These are phyloP conservation scores for Phytophthora macrochlamydospora DNA, from an alignment of 352 stramenopile species.

Conservation along the genomic window DNA sequence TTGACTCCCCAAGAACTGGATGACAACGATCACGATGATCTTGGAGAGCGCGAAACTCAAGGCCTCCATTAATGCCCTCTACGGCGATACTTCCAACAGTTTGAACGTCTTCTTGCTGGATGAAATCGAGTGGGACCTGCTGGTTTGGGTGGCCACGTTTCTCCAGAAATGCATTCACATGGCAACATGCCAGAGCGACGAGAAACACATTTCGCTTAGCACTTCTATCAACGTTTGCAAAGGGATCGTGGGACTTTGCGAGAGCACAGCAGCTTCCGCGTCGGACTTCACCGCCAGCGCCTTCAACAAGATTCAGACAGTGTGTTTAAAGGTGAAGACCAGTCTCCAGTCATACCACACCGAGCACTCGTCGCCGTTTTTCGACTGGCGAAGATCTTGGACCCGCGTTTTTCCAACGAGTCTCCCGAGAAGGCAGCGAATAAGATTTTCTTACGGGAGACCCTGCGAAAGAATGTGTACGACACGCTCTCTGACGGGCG, in stretches of 20 bases:
- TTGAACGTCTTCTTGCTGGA: slow-evolving; percentile 81
- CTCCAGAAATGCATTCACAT: slow-evolving; percentile 82
- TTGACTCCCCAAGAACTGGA: slow-evolving; percentile 78
- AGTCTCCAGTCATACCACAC: slow-evolving; percentile 75
- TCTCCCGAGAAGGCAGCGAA: slow-evolving; percentile 77
- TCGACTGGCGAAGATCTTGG: slow-evolving; percentile 73
- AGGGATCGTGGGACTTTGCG: slow-evolving; percentile 74
- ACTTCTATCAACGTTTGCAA: slow-evolving; percentile 85
- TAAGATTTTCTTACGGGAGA: slow-evolving; percentile 78
- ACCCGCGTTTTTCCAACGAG: slow-evolving; percentile 82
- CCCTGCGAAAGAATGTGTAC: slow-evolving; percentile 76
- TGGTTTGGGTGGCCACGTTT: slow-evolving; percentile 75
- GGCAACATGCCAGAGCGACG: slow-evolving; percentile 76
- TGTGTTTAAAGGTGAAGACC: slow-evolving; percentile 77
- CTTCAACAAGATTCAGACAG: slow-evolving; percentile 70
- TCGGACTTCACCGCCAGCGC: slow-evolving; percentile 61
- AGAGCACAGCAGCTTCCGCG: slow-evolving; percentile 65
- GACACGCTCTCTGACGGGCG: slow-evolving; percentile 60
- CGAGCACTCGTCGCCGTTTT: slow-evolving; percentile 77
- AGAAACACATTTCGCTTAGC: slow-evolving; percentile 81
- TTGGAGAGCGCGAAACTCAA: slow-evolving; percentile 79
- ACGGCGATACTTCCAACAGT: slow-evolving; percentile 63
- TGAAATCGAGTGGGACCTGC: slow-evolving; percentile 81
- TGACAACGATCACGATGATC: slow-evolving; percentile 76
- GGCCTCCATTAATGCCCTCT: slow-evolving; percentile 74